Evolutionary conservation across 345 rosid genomes (phyloP).

Genomic region (Nephelium lappaceum): DNA sequence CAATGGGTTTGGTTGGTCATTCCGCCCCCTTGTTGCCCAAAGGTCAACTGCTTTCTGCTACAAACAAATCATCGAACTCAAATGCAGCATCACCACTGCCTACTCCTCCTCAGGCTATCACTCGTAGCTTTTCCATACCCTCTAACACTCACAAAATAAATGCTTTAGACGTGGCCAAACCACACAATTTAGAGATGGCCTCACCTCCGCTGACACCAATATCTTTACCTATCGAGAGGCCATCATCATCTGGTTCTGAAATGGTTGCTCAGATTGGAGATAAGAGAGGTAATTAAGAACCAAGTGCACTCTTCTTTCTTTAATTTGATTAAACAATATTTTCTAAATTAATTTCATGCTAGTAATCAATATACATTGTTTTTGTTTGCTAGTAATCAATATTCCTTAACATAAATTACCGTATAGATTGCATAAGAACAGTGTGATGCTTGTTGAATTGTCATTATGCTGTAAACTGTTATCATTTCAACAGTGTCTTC

Average conservation of each 20-base stretch:
- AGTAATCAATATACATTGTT: neutral
- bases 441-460: neutral
- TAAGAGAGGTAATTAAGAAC: slow-evolving; percentile 45
- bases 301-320: slow-evolving; percentile 12
- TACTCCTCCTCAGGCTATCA: slow-evolving; percentile 61
- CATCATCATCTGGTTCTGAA: slow-evolving; percentile 17
- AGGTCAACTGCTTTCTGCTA: slow-evolving; percentile 48
- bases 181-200: slow-evolving; percentile 40
- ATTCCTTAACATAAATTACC: neutral
- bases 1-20: slow-evolving; percentile 47
- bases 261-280: slow-evolving; percentile 30
- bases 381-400: neutral
- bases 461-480: neutral
- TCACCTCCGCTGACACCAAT: slow-evolving; percentile 82
- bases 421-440: neutral
- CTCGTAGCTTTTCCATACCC: slow-evolving; percentile 91
- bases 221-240: slow-evolving; percentile 38
- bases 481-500: neutral
- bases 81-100: slow-evolving; percentile 74
- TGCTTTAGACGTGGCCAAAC: slow-evolving; percentile 42
- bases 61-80: slow-evolving; percentile 37
- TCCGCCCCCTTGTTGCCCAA: slow-evolving; percentile 78
- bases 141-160: slow-evolving; percentile 54
- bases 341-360: neutral
- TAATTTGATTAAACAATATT: neutral